Conservation (phyloP, 129 eudicot genomes). For the Pulicaria dysenterica region DNA sequence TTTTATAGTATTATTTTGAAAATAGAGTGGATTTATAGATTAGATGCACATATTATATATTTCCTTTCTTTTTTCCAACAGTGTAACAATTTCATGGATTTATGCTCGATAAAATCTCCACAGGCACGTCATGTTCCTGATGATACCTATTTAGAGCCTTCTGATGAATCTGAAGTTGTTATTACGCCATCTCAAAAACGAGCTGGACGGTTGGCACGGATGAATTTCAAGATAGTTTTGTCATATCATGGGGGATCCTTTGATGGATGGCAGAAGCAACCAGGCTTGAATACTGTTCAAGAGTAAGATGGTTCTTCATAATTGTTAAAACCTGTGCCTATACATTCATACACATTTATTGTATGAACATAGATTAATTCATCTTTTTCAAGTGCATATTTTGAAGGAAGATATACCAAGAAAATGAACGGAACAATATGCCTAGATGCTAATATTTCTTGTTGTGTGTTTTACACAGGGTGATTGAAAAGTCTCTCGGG, state of each 20-base stretch:
- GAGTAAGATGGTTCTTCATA: conserved; percentile 51
- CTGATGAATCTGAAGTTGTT: conserved; percentile 43
- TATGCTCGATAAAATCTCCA: conserved; percentile 26
- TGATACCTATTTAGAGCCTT: conserved; percentile 46
- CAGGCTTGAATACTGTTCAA: conserved; percentile 88
- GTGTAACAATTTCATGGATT: neutral
- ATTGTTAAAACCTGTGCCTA: neutral
- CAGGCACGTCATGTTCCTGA: conserved; percentile 41
- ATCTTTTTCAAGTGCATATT: neutral
- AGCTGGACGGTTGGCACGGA: conserved; percentile 85
- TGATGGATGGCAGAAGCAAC: conserved; percentile 99
- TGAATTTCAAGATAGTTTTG: conserved; percentile 68
- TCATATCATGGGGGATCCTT: conserved; percentile 87
- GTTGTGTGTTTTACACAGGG: conserved; percentile 44
- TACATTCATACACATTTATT: neutral
- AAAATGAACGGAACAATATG: neutral
- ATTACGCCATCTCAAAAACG: conserved; percentile 41
- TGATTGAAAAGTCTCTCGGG: conserved; percentile 80
- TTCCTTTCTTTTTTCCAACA: neutral
- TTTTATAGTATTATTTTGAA: neutral
- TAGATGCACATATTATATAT: neutral
- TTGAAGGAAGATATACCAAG: neutral
- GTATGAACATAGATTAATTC: neutral
- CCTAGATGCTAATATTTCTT: neutral
- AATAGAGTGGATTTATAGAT: neutral